These are phyloP conservation scores for Xerocomellus dryophilus DNA, from an alignment of 768 basidiomycete genomes.

Conservation along the genomic window DNA sequence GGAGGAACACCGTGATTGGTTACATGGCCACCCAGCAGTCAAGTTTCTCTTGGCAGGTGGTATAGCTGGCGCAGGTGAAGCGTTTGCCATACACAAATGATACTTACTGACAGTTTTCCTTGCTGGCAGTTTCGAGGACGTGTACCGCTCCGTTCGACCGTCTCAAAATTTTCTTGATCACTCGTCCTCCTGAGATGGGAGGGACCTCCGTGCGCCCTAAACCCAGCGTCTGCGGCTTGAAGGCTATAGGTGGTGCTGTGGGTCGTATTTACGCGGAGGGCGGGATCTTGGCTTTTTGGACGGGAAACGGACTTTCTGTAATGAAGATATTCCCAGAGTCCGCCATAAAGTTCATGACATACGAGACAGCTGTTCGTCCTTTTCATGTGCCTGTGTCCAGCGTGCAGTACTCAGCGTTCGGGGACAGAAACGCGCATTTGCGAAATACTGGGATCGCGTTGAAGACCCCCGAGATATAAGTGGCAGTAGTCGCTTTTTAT, in stretches of 20 bases:
- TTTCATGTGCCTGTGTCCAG: slow-evolving; percentile 11
- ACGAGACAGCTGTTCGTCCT: slow-evolving; percentile 82
- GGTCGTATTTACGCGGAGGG: slow-evolving; percentile 85
- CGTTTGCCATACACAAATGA: neutral
- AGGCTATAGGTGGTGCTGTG: slow-evolving; percentile 69
- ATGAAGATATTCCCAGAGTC: slow-evolving; percentile 97
- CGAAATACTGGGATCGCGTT: slow-evolving; percentile 86
- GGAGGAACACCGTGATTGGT: slow-evolving; percentile 55
- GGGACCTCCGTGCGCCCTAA: slow-evolving; percentile 46
- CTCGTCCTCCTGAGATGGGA: slow-evolving; percentile 72
- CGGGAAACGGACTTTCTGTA: slow-evolving; percentile 93
- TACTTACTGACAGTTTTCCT: slow-evolving; percentile 3
- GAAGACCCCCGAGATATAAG: slow-evolving; percentile 88
- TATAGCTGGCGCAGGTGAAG: slow-evolving; percentile 86
- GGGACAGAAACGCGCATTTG: slow-evolving; percentile 87
- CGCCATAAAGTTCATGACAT: slow-evolving; percentile 96
- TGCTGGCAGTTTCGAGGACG: slow-evolving; percentile 76
- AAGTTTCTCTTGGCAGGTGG: slow-evolving; percentile 94
- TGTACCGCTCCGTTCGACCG: slow-evolving; percentile 98
- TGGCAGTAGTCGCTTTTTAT: slow-evolving; percentile 87
- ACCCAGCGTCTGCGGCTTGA: slow-evolving; percentile 50
- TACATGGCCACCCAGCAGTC: slow-evolving; percentile 71
- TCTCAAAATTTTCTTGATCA: slow-evolving; percentile 94
- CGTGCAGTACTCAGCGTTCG: slow-evolving; percentile 17
- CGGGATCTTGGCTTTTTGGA: slow-evolving; percentile 91